Base-by-base conservation (phyloP, 441 rosid species). In the Pelargonium australe region DNA sequence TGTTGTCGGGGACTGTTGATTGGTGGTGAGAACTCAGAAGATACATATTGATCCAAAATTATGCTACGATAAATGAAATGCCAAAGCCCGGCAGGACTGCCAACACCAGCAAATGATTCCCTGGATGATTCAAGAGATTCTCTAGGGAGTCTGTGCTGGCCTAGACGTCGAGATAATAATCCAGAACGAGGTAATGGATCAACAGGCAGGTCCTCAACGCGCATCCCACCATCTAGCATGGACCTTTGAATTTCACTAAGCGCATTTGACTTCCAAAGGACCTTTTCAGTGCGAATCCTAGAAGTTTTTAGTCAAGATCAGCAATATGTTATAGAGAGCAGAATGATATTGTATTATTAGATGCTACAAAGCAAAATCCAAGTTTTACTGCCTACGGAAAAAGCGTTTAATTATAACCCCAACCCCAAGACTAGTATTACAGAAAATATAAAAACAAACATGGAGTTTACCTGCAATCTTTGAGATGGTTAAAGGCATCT, bases 81-180 rank as follows among this genome's bases (percentile, higher is more conserved):
- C 98, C 97, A 92, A 57, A 95, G 85, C 76, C 98, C 99, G 68
- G 87, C 89, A 53, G 92, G 95, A 67, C 97, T 98, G 71, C 99
- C 98, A 11, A 84, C 80, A 67, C 97, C 95, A 69, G 77, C 78
- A 76, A 77, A 75, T 17, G 86, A 76, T 67, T 90, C 91, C 62
- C 76, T 78, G 65, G 77, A 61, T 77, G 78, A 75, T 63, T 87
- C 86, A 45, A 82, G 83, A 78, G 82, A 81, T 73, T 85, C 80
- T 43, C 84, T 78, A 16, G 76, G 70, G 57, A 58, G 75, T 58
- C 75, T 85, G 58, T 75, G 84, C 61, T 84, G 88, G 67, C 90
- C 83, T 63, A 83, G 73, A 73, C 73, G 83, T 73, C 77, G 75
- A 55, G 82, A 71, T 67, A 88, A 60, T 62, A 77, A 77, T 69